Percentiles rank a stretch among this genome's conserved stretches.
These are phyloP conservation scores for Pyricularia grisea DNA, from an alignment of 2,329 filamentous ascomycete genomes.

Conservation along the genomic window DNA sequence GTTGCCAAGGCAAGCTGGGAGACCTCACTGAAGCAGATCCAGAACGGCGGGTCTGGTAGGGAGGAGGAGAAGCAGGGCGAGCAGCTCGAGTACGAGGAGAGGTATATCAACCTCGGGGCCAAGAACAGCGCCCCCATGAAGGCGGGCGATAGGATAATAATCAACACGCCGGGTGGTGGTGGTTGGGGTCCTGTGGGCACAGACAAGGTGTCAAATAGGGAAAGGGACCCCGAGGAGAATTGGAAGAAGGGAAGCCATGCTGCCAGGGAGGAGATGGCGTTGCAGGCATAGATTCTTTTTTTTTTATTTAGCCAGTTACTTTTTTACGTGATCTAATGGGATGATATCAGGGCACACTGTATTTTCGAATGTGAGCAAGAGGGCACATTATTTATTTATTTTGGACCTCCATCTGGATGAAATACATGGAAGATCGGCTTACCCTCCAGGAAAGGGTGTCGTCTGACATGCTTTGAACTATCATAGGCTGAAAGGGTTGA, in stretches of 20 bases:
- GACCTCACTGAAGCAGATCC: conserved; percentile 7
- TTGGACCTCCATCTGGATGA: not conserved
- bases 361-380: not conserved
- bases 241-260: conserved; percentile 50
- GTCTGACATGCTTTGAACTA: not conserved
- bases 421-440: not conserved
- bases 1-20: conserved; percentile 6
- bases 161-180: conserved; percentile 70
- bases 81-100: conserved; percentile 39
- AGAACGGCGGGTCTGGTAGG: not conserved
- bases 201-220: conserved; percentile 38
- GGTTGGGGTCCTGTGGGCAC: conserved; percentile 60
- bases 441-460: not conserved
- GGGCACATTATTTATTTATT: not conserved
- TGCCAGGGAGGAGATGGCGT: conserved; percentile 45
- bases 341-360: not conserved
- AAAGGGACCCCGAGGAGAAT: conserved; percentile 42
- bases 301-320: not conserved
- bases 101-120: conserved; percentile 62
- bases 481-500: not conserved
- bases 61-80: conserved; percentile 9
- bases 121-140: conserved; percentile 75
- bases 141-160: conserved; percentile 67
- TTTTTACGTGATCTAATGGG: not conserved
- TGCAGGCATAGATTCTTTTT: conserved; percentile 38